Percentiles rank a stretch among this genome's conserved stretches.
These are phyloP conservation scores for Aspergillus pseudoterreus DNA, from an alignment of 2,329 filamentous ascomycete species.

Conservation along the genomic window DNA sequence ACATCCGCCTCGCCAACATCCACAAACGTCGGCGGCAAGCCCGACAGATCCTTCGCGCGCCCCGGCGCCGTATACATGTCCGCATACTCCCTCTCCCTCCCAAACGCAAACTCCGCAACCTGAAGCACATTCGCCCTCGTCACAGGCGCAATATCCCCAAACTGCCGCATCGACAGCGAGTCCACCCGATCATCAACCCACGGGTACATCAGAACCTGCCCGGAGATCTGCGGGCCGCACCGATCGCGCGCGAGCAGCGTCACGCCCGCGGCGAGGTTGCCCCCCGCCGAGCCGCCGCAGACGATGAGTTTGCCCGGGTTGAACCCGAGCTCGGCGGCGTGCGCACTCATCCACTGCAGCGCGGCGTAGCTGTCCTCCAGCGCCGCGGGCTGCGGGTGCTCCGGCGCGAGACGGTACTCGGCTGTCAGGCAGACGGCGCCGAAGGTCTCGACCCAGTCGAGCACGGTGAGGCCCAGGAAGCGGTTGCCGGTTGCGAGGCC, in stretches of 20 bases:
- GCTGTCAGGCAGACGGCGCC: conserved; percentile 44
- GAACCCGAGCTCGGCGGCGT: conserved; percentile 14
- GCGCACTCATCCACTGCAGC: conserved; percentile 18
- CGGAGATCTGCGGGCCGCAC: not conserved
- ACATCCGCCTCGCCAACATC: conserved; percentile 8
- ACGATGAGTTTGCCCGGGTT: conserved; percentile 13
- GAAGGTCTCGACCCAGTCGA: conserved; percentile 49
- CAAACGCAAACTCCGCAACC: not conserved
- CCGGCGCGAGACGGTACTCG: conserved; percentile 23
- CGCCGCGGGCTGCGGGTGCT: conserved; percentile 30
- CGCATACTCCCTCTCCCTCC: not conserved
- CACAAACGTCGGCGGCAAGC: conserved; percentile 5
- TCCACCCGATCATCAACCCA: conserved; percentile 4
- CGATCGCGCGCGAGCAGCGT: conserved; percentile 5
- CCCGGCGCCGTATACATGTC: conserved; percentile 6
- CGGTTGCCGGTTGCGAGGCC: conserved; percentile 63
- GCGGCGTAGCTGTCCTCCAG: conserved; percentile 24
- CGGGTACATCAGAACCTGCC: conserved; percentile 10
- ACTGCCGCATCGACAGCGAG: not conserved
- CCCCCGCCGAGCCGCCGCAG: conserved; percentile 17
- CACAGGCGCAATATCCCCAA: conserved; percentile 1
- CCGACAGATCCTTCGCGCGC: not conserved
- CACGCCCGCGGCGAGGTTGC: conserved; percentile 10
- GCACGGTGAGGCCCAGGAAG: conserved; percentile 59
- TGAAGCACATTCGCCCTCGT: not conserved